Evolutionary conservation across 495 filamentous ascomycete genomes (phyloP).

Genomic region (Apodospora peruviana): DNA sequence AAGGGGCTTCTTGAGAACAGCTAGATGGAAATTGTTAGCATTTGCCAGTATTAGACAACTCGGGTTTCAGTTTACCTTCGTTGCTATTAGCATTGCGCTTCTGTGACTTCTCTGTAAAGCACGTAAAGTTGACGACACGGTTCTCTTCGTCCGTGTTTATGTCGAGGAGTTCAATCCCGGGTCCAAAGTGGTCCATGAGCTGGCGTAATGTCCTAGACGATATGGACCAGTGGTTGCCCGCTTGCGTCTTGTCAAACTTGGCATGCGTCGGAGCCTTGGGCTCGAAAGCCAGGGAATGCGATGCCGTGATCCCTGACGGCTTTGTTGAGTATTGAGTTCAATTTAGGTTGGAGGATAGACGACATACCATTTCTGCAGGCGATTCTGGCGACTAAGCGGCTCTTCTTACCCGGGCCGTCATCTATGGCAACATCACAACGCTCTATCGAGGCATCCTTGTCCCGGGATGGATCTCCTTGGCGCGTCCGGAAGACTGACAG

Average conservation of each 20-base stretch:
- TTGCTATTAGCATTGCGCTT: conserved; percentile 57
- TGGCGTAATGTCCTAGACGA: conserved; percentile 69
- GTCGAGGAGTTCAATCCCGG: conserved; percentile 86
- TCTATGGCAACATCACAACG: conserved; percentile 80
- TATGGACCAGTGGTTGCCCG: conserved; percentile 74
- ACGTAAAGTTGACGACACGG: conserved; percentile 68
- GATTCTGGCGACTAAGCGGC: conserved; percentile 75
- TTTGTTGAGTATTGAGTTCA: too few species aligned
- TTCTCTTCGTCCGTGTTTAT: conserved; percentile 63
- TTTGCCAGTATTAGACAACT: too few species aligned
- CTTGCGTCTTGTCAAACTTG: conserved; percentile 67
- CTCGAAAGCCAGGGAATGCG: conserved; percentile 89
- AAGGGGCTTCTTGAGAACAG: conserved; percentile 87
- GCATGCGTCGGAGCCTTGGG: conserved; percentile 75
- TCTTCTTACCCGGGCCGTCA: conserved; percentile 68
- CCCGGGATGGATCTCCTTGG: conserved; percentile 27
- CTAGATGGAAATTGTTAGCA: conserved; percentile 35
- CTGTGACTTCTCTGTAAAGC: conserved; percentile 83
- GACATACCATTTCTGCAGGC: conserved; percentile 74
- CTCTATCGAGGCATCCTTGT: conserved; percentile 69
- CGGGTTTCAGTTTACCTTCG: too few species aligned
- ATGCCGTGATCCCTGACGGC: conserved; percentile 71
- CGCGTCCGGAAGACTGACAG: conserved; percentile 40
- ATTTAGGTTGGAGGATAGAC: neutral
- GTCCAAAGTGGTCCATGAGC: conserved; percentile 86